Conservation (phyloP, 2,329 filamentous ascomycete species). For the Grosmannia serpens region DNA sequence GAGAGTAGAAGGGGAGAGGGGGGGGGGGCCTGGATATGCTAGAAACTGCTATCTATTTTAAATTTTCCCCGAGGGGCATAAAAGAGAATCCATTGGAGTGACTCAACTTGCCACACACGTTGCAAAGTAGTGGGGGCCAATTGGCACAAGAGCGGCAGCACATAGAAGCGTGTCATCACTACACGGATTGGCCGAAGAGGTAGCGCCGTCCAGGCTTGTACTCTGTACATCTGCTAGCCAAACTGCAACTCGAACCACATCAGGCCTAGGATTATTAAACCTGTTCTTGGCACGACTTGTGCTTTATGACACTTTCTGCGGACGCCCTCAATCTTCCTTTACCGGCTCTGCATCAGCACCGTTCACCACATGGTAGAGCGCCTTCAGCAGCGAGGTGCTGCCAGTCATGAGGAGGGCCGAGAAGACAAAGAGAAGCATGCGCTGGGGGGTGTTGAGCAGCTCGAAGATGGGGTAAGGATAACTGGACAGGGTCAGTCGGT, state of each 20-base stretch:
- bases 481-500: conserved; percentile 25
- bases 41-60: background rate
- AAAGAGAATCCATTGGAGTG: background rate
- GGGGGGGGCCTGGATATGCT: background rate
- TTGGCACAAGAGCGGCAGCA: background rate
- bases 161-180: background rate
- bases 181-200: background rate
- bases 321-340: background rate
- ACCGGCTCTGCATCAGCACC: conserved; percentile 26
- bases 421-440: conserved; percentile 55
- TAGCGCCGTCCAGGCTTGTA: background rate
- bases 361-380: conserved; percentile 57
- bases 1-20: background rate
- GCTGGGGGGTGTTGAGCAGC: conserved; percentile 51
- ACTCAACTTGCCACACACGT: background rate
- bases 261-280: background rate
- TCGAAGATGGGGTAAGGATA: conserved; percentile 84
- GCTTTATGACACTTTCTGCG: too few relatives aligned
- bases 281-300: background rate
- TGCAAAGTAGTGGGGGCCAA: background rate
- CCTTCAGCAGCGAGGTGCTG: conserved; percentile 58
- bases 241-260: background rate
- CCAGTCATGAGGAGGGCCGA: conserved; percentile 62
- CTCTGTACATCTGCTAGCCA: background rate
- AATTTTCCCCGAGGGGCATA: background rate